Conservation (phyloP, 192 early-diverging fungal genomes). For the Backusella tarrabulga region DNA sequence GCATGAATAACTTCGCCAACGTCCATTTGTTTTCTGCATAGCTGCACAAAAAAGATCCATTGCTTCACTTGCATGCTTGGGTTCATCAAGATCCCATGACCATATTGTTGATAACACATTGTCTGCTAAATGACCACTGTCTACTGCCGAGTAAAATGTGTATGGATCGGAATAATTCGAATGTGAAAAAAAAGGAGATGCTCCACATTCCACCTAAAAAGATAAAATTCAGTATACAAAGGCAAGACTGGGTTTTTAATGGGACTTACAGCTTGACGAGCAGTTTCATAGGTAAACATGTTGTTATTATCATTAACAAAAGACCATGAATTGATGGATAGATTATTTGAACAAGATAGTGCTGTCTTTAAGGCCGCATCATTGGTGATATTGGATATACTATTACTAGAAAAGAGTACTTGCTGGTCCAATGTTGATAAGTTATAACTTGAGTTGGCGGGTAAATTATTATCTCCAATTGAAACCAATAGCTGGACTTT, state of each 20-base stretch:
- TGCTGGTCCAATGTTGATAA: neutral
- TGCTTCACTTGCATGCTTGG: neutral
- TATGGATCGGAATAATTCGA: neutral
- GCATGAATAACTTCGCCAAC: slow-evolving; percentile 26
- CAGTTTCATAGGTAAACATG: neutral
- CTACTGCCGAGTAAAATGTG: neutral
- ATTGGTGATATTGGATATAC: neutral
- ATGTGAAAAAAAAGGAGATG: slow-evolving; percentile 18
- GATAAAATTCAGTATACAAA: too few species aligned
- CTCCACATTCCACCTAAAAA: slow-evolving; percentile 17
- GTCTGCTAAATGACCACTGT: neutral
- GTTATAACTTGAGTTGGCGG: neutral
- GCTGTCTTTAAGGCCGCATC: neutral
- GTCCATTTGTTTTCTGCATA: slow-evolving; percentile 18
- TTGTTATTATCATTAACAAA: neutral
- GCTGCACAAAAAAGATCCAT: slow-evolving; percentile 13
- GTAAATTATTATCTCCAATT: slow-evolving; percentile 15
- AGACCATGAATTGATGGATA: neutral
- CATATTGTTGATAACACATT: slow-evolving; percentile 21
- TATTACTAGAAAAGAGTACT: neutral
- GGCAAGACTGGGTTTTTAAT: too few species aligned
- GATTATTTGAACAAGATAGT: neutral
- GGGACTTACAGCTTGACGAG: neutral
- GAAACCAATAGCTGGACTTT: slow-evolving; percentile 19
- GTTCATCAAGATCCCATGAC: slow-evolving; percentile 30